Percentiles rank a stretch among this genome's conserved stretches.
Conservation (phyloP, 371 early-diverging fungal genomes). For the Apophysomyces ossiformis region DNA sequence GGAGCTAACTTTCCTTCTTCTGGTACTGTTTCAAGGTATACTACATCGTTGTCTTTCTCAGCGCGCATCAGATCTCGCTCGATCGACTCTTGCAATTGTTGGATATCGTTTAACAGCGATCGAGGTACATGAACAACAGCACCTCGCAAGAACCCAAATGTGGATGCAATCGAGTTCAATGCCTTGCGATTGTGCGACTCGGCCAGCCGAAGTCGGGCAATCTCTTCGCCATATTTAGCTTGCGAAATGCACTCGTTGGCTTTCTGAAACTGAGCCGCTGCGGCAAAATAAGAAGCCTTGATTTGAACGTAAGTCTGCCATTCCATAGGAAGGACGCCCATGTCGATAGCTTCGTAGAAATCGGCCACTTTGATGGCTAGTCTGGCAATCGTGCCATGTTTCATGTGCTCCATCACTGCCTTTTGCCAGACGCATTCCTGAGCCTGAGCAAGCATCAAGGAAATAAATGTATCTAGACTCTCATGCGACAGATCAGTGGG, state of each 20-base stretch:
- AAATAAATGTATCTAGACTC: slow-evolving; percentile 66
- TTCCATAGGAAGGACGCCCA: slow-evolving; percentile 34
- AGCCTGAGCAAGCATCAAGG: slow-evolving; percentile 88
- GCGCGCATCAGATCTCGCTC: slow-evolving; percentile 68
- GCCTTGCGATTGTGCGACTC: slow-evolving; percentile 34
- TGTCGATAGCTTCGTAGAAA: slow-evolving; percentile 65
- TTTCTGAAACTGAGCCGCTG: slow-evolving; percentile 80
- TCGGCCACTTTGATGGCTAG: slow-evolving; percentile 78
- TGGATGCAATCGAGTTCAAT: slow-evolving; percentile 24
- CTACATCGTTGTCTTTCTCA: slow-evolving; percentile 70
- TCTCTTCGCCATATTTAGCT: slow-evolving; percentile 86
- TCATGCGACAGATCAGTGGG: slow-evolving; percentile 60
- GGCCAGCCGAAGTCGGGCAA: slow-evolving; percentile 75
- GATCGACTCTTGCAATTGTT: slow-evolving; percentile 56
- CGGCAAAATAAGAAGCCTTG: slow-evolving; percentile 74
- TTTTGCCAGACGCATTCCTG: slow-evolving; percentile 91
- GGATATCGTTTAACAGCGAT: slow-evolving; percentile 23
- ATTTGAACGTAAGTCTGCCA: slow-evolving; percentile 75
- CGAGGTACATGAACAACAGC: slow-evolving; percentile 11
- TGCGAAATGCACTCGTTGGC: slow-evolving; percentile 73
- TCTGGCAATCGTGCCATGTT: slow-evolving; percentile 76
- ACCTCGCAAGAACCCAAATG: slow-evolving; percentile 6
- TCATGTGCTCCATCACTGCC: slow-evolving; percentile 79
- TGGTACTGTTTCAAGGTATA: slow-evolving; percentile 85
- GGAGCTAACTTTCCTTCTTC: slow-evolving; percentile 56